These are phyloP conservation scores for Agrostemma githago DNA, from an alignment of 148 eudicot genomes.

Conservation along the genomic window DNA sequence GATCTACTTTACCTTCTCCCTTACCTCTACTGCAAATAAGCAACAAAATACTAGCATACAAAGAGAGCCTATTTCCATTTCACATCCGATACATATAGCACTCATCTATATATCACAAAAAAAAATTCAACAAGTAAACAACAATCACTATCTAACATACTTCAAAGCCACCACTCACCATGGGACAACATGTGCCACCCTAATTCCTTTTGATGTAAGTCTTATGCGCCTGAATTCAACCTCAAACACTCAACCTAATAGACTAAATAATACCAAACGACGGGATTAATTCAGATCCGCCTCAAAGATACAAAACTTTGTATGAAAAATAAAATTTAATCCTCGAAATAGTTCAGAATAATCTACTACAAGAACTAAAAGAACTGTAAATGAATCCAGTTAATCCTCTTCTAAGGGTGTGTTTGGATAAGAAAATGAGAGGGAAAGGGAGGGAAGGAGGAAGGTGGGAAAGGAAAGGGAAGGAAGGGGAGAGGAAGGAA, in stretches of 20 bases:
- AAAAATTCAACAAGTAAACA: not conserved
- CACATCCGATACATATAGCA: not conserved
- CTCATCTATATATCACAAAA: not conserved
- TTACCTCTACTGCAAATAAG: constrained; percentile 17
- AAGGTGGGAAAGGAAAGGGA: no score
- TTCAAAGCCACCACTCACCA: not conserved
- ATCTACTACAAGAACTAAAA: not conserved
- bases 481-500: no score
- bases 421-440: no score
- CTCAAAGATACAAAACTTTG: not conserved
- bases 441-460: no score
- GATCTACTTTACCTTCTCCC: not conserved
- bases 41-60: not conserved
- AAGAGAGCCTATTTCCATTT: not conserved
- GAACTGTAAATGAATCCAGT: not conserved
- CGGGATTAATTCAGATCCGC: not conserved
- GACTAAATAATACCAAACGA: not conserved
- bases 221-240: no score
- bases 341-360: not conserved
- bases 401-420: not conserved
- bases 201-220: not conserved
- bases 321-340: no score
- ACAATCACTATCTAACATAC: not conserved
- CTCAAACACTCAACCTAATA: not conserved
- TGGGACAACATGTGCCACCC: not conserved